Evolutionary conservation across 805 yeast species (phyloP), one percentile per base, ranked within the genome.

Genomic region (Kluyveromyces lactis): DNA sequence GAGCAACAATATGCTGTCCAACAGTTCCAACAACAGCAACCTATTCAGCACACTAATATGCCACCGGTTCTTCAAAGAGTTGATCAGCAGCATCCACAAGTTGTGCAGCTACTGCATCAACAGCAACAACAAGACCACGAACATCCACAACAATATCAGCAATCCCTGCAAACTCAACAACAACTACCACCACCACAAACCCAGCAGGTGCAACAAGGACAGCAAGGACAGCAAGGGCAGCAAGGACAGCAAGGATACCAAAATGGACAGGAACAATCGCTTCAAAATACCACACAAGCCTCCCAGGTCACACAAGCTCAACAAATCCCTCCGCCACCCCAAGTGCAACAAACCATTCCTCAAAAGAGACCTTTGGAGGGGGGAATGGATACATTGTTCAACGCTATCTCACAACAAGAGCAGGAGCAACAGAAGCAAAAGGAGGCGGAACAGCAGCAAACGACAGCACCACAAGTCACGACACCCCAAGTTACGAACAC

Each of bases 341-440:
- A 13, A 8, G 33, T 24, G 15, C 41, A 31, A 31, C 44, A 44
- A 12, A 38, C 37, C 3, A 19, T 49, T 12, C 57, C 61, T 4
- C 55, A 54, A 36, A 58, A 57, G 39, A 56, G 62, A 45, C 44
- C 51, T 5, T 42, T 48, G 38, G 60, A 55, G 31, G 56, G 55
- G 12, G 55, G 53, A 10, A 57, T 56, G 35, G 49, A 55, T 36
- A 54, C 59, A 1, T 41, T 55, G 31, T 57, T 56, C 4, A 50
- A 52, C 39, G 61, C 60, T 4, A 34, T 34, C 4, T 34, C 37
- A 10, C 37, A 34, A 13, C 41, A 41, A 21, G 36, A 35, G 19
- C 27, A 31, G 23, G 21, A 33, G 19, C 45, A 28, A 31, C 32
- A 17, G 35, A 34, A 34, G 27, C 38, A 27, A 13, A 23, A 16